Evolutionary conservation across 176 grass and related monocot genomes (phyloP).

Genomic region (Puccinellia tenuiflora): DNA sequence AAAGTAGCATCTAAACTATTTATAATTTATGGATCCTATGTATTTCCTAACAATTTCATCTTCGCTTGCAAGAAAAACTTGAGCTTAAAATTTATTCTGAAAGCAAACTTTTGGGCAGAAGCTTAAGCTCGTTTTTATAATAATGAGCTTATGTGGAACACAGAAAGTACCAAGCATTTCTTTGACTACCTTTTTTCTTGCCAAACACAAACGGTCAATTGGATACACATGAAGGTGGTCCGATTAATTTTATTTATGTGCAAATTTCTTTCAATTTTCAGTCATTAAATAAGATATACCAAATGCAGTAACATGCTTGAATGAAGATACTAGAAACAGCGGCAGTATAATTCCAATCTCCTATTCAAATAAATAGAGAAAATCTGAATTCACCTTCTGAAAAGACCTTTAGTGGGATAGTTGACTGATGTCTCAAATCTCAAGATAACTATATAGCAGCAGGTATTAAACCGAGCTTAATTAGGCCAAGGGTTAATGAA

Average conservation of each 20-base stretch:
- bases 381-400: not conserved
- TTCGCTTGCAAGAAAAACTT: not conserved
- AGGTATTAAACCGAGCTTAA: not conserved
- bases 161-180: no score
- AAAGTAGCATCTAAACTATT: not conserved
- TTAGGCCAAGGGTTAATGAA: not conserved
- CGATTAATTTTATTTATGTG: not conserved
- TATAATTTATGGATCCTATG: not conserved
- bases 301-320: not conserved
- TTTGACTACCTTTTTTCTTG: not conserved
- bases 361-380: slow-evolving; percentile 3
- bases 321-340: slow-evolving; percentile 1
- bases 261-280: not conserved
- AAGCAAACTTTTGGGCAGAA: not conserved
- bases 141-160: no score
- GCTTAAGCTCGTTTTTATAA: not conserved
- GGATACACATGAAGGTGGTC: not conserved
- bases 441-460: slow-evolving; percentile 8
- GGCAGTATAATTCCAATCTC: no score
- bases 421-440: not conserved
- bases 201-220: not conserved
- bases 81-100: not conserved
- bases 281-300: not conserved
- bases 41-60: not conserved
- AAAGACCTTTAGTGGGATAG: not conserved